Evolutionary conservation across 371 early-diverging fungal species (phyloP), one percentile per base, ranked within the genome.

Genomic region (Encephalitozoon hellem): DNA sequence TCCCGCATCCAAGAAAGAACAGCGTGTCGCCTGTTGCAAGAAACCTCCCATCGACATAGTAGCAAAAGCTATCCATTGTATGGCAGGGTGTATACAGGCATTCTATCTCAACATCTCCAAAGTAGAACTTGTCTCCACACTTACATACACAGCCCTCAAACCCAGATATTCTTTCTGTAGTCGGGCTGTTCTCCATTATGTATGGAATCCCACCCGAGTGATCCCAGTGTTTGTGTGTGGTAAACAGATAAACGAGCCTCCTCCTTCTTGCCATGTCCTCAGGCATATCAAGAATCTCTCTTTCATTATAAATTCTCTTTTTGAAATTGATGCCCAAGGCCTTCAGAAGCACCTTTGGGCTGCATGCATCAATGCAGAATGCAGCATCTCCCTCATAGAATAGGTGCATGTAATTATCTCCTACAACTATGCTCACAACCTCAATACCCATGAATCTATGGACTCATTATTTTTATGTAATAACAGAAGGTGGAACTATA

Each of bases 211-310:
- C 85, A 18, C 42, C 23, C 9, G 71, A 67, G 42, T 85, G 85
- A 54, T 85, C 85, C 18, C 23, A 26, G 72, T 85, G 85, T 6
- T 54, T 53, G 74, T 85, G 85, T 12, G 85, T 85, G 15, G 85
- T 85, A 2, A 84, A 75, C 1, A 72, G 30, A 51, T 54, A 73
- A 1, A 70, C 15, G 21, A 81, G 70, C 64, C 51, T 59, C 52
- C 81, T 64, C 21, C 53, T 30, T 28, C 23, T 38, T 26, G 25
- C 12, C 23, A 18, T 15, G 8, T 55, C 21, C 3, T 69, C 52
- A n/a, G 11, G n/a, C 51, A 74, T 38, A 1, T 11, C 23, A 9
- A n/a, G 9, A 52, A 78, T 49, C 43, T 75, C 71, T 12, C 38
- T 26, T 52, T 41, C 38, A 41, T 9, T 34, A 67, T 81, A 81